Evolutionary conservation across 2,329 filamentous ascomycete species (phyloP).

Genomic region (Capronia americana): DNA sequence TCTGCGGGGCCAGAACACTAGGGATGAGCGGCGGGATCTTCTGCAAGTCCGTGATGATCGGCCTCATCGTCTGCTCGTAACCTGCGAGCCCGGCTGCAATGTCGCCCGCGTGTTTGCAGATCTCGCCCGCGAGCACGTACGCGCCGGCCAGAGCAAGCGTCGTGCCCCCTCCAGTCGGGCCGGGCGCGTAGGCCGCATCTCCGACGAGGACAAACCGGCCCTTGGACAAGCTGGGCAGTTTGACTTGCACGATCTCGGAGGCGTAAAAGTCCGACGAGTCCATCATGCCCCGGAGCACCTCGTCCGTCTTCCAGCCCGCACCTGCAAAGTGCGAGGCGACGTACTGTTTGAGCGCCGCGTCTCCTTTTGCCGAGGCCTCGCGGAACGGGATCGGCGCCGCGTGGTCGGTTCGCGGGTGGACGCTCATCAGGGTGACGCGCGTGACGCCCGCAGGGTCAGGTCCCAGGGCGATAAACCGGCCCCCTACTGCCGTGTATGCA

Average conservation of each 20-base stretch:
- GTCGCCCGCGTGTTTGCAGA: constrained; percentile 42
- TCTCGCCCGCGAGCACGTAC: constrained; percentile 63
- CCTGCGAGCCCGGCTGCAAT: constrained; percentile 44
- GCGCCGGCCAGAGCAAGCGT: constrained; percentile 49
- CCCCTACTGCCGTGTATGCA: neutral
- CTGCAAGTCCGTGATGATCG: constrained; percentile 46
- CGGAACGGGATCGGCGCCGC: neutral
- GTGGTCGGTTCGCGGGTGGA: neutral
- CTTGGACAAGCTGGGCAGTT: constrained; percentile 47
- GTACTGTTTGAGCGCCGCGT: constrained; percentile 43
- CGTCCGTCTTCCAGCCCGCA: constrained; percentile 48
- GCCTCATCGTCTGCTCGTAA: constrained; percentile 49
- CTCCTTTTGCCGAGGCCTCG: constrained; percentile 16
- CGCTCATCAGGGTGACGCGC: constrained; percentile 37
- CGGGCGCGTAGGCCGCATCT: constrained; percentile 53
- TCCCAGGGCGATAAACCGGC: constrained; percentile 36
- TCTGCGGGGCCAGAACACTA: constrained; percentile 53
- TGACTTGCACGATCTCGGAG: constrained; percentile 48
- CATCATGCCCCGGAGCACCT: constrained; percentile 45
- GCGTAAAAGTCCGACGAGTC: constrained; percentile 54
- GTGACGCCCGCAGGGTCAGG: constrained; percentile 26
- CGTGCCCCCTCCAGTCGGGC: constrained; percentile 48
- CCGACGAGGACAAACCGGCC: constrained; percentile 52
- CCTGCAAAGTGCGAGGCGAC: constrained; percentile 43
- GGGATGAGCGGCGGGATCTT: constrained; percentile 46